phyloP scores from a whole-genome alignment of 1,284 basidiomycete species.

The Fomitopsis schrenkii region DNA sequence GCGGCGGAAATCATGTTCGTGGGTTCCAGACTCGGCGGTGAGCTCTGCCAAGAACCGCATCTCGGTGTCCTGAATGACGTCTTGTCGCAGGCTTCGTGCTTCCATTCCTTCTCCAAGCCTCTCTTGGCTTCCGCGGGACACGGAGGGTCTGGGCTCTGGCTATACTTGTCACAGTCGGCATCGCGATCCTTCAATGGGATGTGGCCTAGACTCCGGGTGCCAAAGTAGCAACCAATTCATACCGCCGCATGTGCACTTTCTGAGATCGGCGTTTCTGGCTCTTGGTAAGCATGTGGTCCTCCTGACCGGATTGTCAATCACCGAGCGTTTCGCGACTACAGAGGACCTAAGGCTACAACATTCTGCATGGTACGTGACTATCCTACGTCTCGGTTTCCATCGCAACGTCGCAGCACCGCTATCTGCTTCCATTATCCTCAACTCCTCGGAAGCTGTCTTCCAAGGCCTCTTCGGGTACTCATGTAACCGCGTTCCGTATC shows the following conservation, averaged over 20 bases:
- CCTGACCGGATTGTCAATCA: neutral
- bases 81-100: slow-evolving; percentile 19
- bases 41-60: neutral
- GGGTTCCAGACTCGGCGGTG: slow-evolving; percentile 24
- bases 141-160: slow-evolving; percentile 21
- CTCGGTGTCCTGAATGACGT: no score
- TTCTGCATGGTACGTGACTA: neutral
- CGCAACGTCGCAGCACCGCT: slow-evolving; percentile 22
- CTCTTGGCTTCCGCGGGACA: slow-evolving; percentile 24
- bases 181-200: slow-evolving; percentile 18
- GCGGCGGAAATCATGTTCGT: slow-evolving; percentile 27
- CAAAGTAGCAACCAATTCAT: slow-evolving; percentile 20
- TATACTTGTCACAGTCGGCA: slow-evolving; percentile 15
- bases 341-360: neutral
- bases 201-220: slow-evolving; percentile 21
- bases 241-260: slow-evolving; percentile 22
- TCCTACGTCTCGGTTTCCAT: slow-evolving; percentile 25
- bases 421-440: slow-evolving; percentile 25
- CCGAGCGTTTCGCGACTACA: neutral
- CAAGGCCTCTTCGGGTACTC: slow-evolving; percentile 23
- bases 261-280: slow-evolving; percentile 21
- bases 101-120: slow-evolving; percentile 22
- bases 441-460: slow-evolving; percentile 22
- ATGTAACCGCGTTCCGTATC: slow-evolving; percentile 22
- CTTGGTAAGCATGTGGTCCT: slow-evolving; percentile 10